Base-by-base conservation (phyloP, 2,329 filamentous ascomycete species). In the Pseudogymnoascus sp. region DNA sequence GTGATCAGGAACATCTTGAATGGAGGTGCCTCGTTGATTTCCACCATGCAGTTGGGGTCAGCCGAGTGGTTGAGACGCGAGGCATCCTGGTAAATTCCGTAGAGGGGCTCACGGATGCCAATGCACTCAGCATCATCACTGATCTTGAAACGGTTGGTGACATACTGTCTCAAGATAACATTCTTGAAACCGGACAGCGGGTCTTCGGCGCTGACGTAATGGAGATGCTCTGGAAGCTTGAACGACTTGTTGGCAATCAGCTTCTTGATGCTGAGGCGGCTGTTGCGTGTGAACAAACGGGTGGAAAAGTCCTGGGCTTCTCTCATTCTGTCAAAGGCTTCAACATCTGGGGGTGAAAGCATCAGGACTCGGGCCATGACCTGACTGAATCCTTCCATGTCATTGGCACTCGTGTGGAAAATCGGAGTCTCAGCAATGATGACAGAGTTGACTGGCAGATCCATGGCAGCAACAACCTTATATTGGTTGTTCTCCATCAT, bases 401-500 rank as follows among this genome's bases (percentile, higher is more conserved):
- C 49, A 12, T 56, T 56, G 49, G 49, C 49, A 28, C 49, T 56
- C 2, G 49, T 56, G 49, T 56, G 14, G 49, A 56, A 34, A 34
- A 56, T 18, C 7, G 49, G 49, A 11, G 25, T 56, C 5, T 56
- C 49, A 5, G 49, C 28, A 34, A 56, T 56, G 16, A 56, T 56
- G 28, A 56, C 9, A 34, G 28, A 34, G 23, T 34, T 34, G 28
- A 6, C 16, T 6, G 49, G 49, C 25, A 56, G 28, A 21, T 56
- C 49, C 49, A 56, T 56, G 49, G n/a, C 28, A 56, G 49, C 49
- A n/a, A 56, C 49, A 21, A 56, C 49, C 49, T 56, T 56, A 25
- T 56, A 56, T 18, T 56, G 49, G 49, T 56, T 34, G 28, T 34
- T 56, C 49, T 56, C 49, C 9, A n/a, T 56, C 49, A 56, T 18